Evolutionary conservation across 345 rosid species (phyloP), one percentile per base, ranked within the genome.

Genomic region (Melastoma malabathricum): DNA sequence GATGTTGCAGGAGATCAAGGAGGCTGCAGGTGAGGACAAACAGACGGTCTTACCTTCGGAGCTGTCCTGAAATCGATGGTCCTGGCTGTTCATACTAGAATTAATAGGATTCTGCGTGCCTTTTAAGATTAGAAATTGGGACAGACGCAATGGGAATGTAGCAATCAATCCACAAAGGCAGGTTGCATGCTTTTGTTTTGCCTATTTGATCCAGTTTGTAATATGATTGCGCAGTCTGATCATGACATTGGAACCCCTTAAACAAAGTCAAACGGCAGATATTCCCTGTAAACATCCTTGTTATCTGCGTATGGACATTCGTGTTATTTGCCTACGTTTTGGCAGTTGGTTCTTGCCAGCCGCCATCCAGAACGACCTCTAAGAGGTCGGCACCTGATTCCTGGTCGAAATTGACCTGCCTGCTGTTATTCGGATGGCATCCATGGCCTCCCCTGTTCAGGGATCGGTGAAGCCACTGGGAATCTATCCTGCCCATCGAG

Each of bases 311-410:
- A 2, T 9, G 2, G 12, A 8, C 41, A 0, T 34, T 34, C 12
- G 41, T 34, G 41, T 34, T 34, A 22, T 22, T 22, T 15, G 10
- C 46, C 29, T 52, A 52, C 12, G 34, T 39, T 31, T 20, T 58
- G 18, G 61, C 47, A 52, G 48, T 60, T 15, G 77, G 82, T 44
- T 75, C 77, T 66, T 65, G 69, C 49, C 75, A 74, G 44, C 58
- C 59, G 49, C 60, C 63, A 22, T 85, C 97, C 68, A 89, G 64
- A 0, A 77, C 75, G 50, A 89, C 86, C 67, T 90, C 98, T 31
- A 86, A 89, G 44, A 90, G 72, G 72, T 90, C 98, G 46, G 89
- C 94, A 52, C 86, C 98, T 1, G 94, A 82, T 25, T 90, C 94
- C 55, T 80, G 96, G 17, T 82, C 96, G 14, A 62, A 80, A 23